Evolutionary conservation across 371 early-diverging fungal genomes (phyloP).

Genomic region (Mortierella polycephala): DNA sequence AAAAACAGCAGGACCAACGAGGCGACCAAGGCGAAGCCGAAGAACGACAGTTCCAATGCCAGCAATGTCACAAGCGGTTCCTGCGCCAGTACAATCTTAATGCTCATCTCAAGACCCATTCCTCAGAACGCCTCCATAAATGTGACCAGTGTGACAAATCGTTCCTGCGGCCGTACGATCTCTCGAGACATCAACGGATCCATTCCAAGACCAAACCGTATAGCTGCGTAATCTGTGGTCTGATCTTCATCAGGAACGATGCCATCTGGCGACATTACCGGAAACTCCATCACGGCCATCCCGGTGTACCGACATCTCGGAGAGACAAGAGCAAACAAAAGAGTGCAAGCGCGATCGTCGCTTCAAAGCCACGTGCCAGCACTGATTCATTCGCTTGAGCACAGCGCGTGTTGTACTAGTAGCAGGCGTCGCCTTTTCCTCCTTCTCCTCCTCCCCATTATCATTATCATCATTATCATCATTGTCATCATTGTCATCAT

Average conservation of each 20-base stretch:
- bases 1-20: neutral
- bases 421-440: neutral
- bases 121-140: slow-evolving; percentile 2
- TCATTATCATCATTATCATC: neutral
- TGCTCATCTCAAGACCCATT: slow-evolving; percentile 45
- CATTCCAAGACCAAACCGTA: slow-evolving; percentile 42
- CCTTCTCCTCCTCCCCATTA: neutral
- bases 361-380: neutral
- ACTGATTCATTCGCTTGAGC: neutral
- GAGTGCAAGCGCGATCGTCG: neutral
- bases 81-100: slow-evolving; percentile 50
- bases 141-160: slow-evolving; percentile 22
- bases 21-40: neutral
- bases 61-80: slow-evolving; percentile 25
- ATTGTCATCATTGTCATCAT: no score
- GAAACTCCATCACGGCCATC: slow-evolving; percentile 27
- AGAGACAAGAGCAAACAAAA: slow-evolving; percentile 16
- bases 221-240: slow-evolving; percentile 25
- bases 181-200: slow-evolving; percentile 45
- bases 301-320: slow-evolving; percentile 35
- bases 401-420: no score
- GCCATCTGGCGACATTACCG: slow-evolving; percentile 53
- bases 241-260: slow-evolving; percentile 46
- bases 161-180: slow-evolving; percentile 42
- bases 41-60: slow-evolving; percentile 32